Conservation (phyloP, 2,329 filamentous ascomycete genomes). For the Epichloe sibirici region DNA sequence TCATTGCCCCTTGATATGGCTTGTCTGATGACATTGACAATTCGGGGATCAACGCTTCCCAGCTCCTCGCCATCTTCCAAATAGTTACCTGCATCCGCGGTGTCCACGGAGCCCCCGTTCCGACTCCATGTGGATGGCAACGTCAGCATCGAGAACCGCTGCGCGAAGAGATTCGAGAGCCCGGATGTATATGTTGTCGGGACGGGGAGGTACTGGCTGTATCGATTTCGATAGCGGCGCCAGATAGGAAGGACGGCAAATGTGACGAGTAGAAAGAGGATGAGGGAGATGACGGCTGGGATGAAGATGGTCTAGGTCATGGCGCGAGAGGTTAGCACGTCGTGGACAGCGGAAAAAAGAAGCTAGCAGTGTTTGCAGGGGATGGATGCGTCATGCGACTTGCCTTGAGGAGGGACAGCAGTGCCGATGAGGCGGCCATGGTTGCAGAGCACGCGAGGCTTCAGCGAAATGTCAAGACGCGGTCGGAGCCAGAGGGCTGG, state of each 20-base stretch:
- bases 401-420: slow-evolving; percentile 24
- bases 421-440: slow-evolving; percentile 2
- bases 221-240: slow-evolving; percentile 57
- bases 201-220: slow-evolving; percentile 62
- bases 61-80: slow-evolving; percentile 53
- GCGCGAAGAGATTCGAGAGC: slow-evolving; percentile 36
- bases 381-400: slow-evolving; percentile 7
- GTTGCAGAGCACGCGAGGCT: background rate
- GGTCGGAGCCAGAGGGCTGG: background rate
- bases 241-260: slow-evolving; percentile 56
- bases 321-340: slow-evolving; percentile 5
- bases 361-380: background rate
- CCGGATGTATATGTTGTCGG: slow-evolving; percentile 44
- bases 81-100: slow-evolving; percentile 31
- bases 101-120: slow-evolving; percentile 26
- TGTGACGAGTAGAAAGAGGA: slow-evolving; percentile 53
- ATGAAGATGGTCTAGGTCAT: slow-evolving; percentile 51
- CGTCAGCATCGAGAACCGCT: slow-evolving; percentile 16
- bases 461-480: background rate
- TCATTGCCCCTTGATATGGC: slow-evolving; percentile 27
- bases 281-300: slow-evolving; percentile 57
- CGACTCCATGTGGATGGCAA: slow-evolving; percentile 37
- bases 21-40: slow-evolving; percentile 26
- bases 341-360: background rate
- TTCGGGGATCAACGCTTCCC: slow-evolving; percentile 43